Percentiles rank a stretch among this genome's conserved stretches.
phyloP scores from a whole-genome alignment of 306 rosid species.

The Medicago ruthenica region DNA sequence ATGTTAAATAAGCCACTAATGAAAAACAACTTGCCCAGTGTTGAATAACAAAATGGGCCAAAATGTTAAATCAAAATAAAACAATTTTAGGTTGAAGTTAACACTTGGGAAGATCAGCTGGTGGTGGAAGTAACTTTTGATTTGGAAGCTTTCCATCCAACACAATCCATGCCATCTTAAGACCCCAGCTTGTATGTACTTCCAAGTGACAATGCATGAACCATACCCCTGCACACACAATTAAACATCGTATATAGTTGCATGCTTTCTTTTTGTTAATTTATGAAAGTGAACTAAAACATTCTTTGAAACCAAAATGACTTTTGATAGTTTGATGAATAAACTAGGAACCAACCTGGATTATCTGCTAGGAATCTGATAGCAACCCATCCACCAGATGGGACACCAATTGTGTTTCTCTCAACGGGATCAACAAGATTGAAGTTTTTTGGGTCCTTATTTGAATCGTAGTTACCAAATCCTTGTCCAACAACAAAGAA shows the following conservation, averaged over 20 bases:
- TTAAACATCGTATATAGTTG: constrained; percentile 22
- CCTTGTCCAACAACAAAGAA: constrained; percentile 78
- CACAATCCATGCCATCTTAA: constrained; percentile 75
- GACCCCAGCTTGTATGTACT: constrained; percentile 76
- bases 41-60: constrained; percentile 22
- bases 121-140: constrained; percentile 69
- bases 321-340: not conserved
- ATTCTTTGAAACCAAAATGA: too few relatives aligned
- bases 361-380: constrained; percentile 60
- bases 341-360: constrained; percentile 55
- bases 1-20: too few relatives aligned
- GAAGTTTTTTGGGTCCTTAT: constrained; percentile 54
- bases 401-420: constrained; percentile 26
- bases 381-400: constrained; percentile 34
- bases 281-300: not conserved
- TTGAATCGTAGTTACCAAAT: constrained; percentile 65
- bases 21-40: constrained; percentile 24
- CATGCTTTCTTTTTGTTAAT: constrained; percentile 4
- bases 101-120: constrained; percentile 73
- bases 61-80: constrained; percentile 3
- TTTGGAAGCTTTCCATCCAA: constrained; percentile 68
- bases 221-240: constrained; percentile 53
- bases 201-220: constrained; percentile 80
- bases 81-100: constrained; percentile 1
- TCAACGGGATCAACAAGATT: constrained; percentile 68